Percentiles rank a stretch among this genome's conserved stretches.
phyloP scores from a whole-genome alignment of 2,329 filamentous ascomycete genomes.

The Plectosphaerella sp. region DNA sequence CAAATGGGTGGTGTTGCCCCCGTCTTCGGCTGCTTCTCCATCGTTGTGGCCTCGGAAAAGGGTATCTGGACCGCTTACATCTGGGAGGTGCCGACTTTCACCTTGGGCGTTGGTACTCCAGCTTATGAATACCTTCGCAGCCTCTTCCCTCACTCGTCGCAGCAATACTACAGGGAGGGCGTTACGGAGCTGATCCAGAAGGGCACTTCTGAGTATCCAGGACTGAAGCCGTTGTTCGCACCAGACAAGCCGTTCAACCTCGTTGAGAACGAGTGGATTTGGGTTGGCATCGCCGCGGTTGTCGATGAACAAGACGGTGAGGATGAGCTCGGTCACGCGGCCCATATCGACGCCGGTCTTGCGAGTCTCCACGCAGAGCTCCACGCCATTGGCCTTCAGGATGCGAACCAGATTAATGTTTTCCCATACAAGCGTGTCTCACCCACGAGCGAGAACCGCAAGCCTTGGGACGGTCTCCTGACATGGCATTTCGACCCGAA shows the following conservation, averaged over 20 bases:
- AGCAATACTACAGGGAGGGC: not conserved
- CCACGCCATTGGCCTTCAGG: not conserved
- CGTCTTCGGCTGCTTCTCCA: conserved; percentile 5
- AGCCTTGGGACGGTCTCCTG: not conserved
- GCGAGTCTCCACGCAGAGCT: not conserved
- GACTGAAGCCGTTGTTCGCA: not conserved
- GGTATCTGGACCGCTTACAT: conserved; percentile 4
- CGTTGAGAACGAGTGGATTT: conserved; percentile 3
- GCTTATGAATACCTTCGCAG: not conserved
- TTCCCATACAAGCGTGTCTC: not conserved
- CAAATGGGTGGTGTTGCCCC: conserved; percentile 1
- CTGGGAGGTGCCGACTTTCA: conserved; percentile 5
- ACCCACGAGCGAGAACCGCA: not conserved
- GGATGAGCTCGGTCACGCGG: not conserved
- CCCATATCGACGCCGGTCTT: conserved; percentile 1
- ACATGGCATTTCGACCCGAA: not conserved
- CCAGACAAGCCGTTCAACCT: conserved; percentile 1
- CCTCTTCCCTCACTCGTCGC: not conserved
- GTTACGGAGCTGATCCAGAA: not conserved
- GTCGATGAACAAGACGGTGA: not conserved
- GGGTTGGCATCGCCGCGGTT: conserved; percentile 5
- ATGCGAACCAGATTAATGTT: not conserved
- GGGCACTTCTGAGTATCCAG: not conserved
- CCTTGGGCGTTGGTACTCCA: not conserved
- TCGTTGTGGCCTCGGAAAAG: not conserved